A percentile compares a stretch with the other conserved stretches of the same genome.
phyloP scores from a whole-genome alignment of 1,139 yeast species.

The Yamadazyma epiphylla region DNA sequence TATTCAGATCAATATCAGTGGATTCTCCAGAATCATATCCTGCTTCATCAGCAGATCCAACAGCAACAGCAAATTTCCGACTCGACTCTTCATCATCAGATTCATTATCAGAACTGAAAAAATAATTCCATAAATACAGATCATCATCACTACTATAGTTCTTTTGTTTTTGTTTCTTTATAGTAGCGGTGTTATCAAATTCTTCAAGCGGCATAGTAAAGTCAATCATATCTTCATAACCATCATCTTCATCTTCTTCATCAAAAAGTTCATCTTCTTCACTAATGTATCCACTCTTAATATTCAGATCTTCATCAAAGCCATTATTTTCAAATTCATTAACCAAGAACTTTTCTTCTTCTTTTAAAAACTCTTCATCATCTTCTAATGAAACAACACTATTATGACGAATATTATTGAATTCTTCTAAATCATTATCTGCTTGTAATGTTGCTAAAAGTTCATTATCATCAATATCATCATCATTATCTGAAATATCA shows the following conservation, averaged over 20 bases:
- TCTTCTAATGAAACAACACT: slow-evolving; percentile 53
- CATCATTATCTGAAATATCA: slow-evolving; percentile 62
- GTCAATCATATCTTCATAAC: slow-evolving; percentile 30
- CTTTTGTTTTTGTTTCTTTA: slow-evolving; percentile 10
- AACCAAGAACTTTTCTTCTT: slow-evolving; percentile 45
- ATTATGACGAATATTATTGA: slow-evolving; percentile 25
- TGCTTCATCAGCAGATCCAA: slow-evolving; percentile 9
- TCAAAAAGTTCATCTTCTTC: slow-evolving; percentile 21
- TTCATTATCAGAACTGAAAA: slow-evolving; percentile 44
- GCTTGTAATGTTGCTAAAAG: slow-evolving; percentile 66
- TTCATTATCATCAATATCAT: slow-evolving; percentile 71
- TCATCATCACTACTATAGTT: slow-evolving; percentile 44
- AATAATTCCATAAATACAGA: slow-evolving; percentile 53
- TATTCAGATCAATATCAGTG: slow-evolving; percentile 80
- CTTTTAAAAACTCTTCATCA: slow-evolving; percentile 43
- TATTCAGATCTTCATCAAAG: slow-evolving; percentile 38
- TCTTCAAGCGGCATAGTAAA: slow-evolving; percentile 20
- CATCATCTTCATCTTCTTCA: slow-evolving; percentile 28
- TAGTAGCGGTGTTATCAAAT: slow-evolving; percentile 7
- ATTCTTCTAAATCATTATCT: slow-evolving; percentile 56
- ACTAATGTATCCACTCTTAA: slow-evolving; percentile 14
- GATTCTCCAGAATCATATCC: slow-evolving; percentile 66
- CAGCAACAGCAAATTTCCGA: slow-evolving; percentile 2
- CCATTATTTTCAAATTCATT: slow-evolving; percentile 48
- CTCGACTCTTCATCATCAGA: slow-evolving; percentile 21